Evolutionary conservation across 2,329 filamentous ascomycete species (phyloP), one percentile per base, ranked within the genome.

Genomic region (Didymella segeticola): DNA sequence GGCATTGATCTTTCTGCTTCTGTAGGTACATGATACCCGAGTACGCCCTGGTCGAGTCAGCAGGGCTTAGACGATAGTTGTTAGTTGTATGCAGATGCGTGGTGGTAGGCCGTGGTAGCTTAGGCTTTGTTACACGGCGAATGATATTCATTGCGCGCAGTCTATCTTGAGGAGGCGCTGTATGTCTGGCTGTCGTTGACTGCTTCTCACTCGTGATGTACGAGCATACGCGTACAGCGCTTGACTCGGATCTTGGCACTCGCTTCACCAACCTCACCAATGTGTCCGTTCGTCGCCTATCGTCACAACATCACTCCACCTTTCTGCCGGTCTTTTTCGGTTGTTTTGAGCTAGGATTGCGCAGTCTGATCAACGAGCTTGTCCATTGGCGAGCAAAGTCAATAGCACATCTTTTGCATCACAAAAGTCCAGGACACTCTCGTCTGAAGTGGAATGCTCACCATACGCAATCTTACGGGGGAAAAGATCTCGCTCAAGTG

Each of bases 401-500:
- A 22, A 9, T 5, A 23, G 17, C 19, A 23, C 34, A 14, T 22
- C 9, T 23, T 5, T 37, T 37, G 17, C n/a, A n/a, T n/a, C n/a
- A n/a, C n/a, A 26, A 26, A 10, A 26, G 25, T 26, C 25, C 25
- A 10, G 25, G 10, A 5, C 25, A 26, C 5, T 26, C 10, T 26
- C 25, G 10, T 26, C 25, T 49, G 8, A 12, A 17, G 5, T 4
- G 42, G 12, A 19, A 54, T 54, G 51, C 33, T 96, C 62, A 89
- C 84, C 4, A 85, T 97, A 66, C 91, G 93, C 67, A 97, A 97
- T 74, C 79, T 96, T 61, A 93, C 90, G 37, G 80, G 84, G 52
- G 87, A 84, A 42, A 82, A 86, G n/a, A 79, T 96, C 49, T 85
- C 88, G 62, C 83, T 97, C 64, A 87, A 86, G 73, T 74, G 81